Conservation (phyloP, 805 yeast genomes). For the Cyberlindnera mrakii region DNA sequence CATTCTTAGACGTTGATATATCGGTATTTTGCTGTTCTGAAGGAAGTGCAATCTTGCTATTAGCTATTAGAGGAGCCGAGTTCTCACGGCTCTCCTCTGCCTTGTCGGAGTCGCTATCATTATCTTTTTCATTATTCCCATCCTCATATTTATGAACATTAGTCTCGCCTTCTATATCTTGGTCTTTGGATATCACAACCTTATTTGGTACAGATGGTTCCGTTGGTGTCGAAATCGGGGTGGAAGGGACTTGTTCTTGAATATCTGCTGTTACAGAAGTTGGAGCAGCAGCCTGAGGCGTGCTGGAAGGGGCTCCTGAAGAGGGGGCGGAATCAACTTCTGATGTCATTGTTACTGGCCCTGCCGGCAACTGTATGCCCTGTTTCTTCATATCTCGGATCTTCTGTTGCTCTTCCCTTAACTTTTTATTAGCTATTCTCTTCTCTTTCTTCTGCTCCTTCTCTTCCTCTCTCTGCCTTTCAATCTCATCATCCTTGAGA, state of each 20-base stretch:
- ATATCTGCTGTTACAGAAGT: too few species aligned
- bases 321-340: too few species aligned
- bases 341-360: too few species aligned
- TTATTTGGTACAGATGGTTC: background rate
- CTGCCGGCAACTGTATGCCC: background rate
- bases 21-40: background rate
- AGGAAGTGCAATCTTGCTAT: background rate
- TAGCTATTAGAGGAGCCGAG: background rate
- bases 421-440: conserved; percentile 30
- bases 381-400: conserved; percentile 8
- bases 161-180: background rate
- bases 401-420: conserved; percentile 28
- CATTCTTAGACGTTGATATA: too few species aligned
- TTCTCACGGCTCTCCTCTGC: background rate
- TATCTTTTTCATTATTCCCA: background rate
- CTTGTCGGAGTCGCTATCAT: background rate
- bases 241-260: too few species aligned
- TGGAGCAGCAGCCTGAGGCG: too few species aligned
- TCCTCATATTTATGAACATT: background rate
- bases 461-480: conserved; percentile 38
- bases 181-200: background rate
- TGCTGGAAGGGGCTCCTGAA: too few species aligned
- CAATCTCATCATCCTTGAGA: conserved; percentile 74
- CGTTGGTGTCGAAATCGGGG: too few species aligned
- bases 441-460: conserved; percentile 31